Evolutionary conservation across 441 rosid genomes (phyloP).

Genomic region (Hura crepitans): DNA sequence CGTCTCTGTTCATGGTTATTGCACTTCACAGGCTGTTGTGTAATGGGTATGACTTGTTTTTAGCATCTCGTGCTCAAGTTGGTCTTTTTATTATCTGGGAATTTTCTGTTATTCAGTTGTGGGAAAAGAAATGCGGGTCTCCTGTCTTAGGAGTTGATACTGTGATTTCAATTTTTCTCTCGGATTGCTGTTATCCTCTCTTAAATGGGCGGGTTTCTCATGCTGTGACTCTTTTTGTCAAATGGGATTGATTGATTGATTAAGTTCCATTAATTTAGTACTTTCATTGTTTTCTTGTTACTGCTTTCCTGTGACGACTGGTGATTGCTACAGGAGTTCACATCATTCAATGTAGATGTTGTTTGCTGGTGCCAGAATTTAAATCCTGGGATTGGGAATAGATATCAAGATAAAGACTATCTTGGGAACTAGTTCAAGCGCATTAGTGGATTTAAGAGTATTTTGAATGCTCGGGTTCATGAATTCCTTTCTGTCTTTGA

Average conservation of each 20-base stretch:
- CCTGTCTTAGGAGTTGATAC: constrained; percentile 9
- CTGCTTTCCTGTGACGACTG: constrained; percentile 6
- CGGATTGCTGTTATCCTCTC: constrained; percentile 14
- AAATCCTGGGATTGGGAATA: neutral
- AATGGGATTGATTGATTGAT: neutral
- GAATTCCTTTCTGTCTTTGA: neutral
- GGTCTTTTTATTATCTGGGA: neutral
- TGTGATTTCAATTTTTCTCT: constrained; percentile 3
- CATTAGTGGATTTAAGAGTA: neutral
- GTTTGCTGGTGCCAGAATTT: constrained; percentile 1
- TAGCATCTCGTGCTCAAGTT: neutral
- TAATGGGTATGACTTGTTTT: constrained; percentile 23
- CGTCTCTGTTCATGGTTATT: constrained; percentile 24
- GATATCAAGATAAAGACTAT: constrained; percentile 7
- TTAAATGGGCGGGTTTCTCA: neutral
- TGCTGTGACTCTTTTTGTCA: constrained; percentile 4
- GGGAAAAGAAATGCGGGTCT: constrained; percentile 14
- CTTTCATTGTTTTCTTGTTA: neutral
- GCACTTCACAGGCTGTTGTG: constrained; percentile 19
- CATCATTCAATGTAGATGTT: constrained; percentile 3
- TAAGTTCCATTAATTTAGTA: neutral
- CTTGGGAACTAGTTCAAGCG: neutral
- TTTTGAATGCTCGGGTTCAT: neutral
- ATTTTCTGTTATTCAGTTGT: neutral
- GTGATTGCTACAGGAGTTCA: constrained; percentile 17